A percentile compares a stretch with the other conserved stretches of the same genome.
These are phyloP conservation scores for Serendipita indica DNA, from an alignment of 768 basidiomycete species.

Conservation along the genomic window DNA sequence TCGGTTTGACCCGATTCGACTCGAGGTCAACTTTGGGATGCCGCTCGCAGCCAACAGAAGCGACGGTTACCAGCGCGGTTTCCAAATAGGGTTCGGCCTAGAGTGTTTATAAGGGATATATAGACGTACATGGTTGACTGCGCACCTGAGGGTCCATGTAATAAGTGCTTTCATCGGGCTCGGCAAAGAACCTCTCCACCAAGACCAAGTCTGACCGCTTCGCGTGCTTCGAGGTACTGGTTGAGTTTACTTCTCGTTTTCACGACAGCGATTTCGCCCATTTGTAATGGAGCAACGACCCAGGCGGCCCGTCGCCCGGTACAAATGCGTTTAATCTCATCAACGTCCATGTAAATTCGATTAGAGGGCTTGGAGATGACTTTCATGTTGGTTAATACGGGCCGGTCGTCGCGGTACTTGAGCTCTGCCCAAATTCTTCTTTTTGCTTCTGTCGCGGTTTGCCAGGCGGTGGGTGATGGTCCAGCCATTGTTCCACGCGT, in stretches of 20 bases:
- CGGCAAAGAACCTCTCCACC: constrained; percentile 81
- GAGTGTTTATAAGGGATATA: constrained; percentile 44
- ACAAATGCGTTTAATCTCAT: constrained; percentile 65
- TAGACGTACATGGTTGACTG: background rate
- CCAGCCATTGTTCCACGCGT: constrained; percentile 59
- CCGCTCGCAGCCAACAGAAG: constrained; percentile 56
- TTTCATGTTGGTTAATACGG: constrained; percentile 65
- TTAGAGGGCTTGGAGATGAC: constrained; percentile 77
- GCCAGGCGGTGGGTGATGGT: constrained; percentile 53
- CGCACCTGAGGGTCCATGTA: background rate
- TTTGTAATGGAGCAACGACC: constrained; percentile 64
- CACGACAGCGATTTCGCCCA: constrained; percentile 89
- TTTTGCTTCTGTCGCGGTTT: constrained; percentile 42
- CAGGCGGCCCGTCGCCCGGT: constrained; percentile 62
- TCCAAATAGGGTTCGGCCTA: constrained; percentile 69
- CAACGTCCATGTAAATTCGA: constrained; percentile 54
- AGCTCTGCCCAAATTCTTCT: constrained; percentile 84
- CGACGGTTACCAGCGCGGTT: constrained; percentile 52
- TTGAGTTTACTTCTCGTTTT: constrained; percentile 53
- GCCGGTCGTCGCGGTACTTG: constrained; percentile 83
- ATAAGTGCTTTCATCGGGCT: constrained; percentile 31
- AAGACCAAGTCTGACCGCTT: constrained; percentile 65
- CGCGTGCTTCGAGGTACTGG: constrained; percentile 85
- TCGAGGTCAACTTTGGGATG: constrained; percentile 79
- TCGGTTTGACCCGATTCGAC: constrained; percentile 64